Evolutionary conservation across 2,329 filamentous ascomycete species (phyloP).

Genomic region (Curvularia verruculosa): DNA sequence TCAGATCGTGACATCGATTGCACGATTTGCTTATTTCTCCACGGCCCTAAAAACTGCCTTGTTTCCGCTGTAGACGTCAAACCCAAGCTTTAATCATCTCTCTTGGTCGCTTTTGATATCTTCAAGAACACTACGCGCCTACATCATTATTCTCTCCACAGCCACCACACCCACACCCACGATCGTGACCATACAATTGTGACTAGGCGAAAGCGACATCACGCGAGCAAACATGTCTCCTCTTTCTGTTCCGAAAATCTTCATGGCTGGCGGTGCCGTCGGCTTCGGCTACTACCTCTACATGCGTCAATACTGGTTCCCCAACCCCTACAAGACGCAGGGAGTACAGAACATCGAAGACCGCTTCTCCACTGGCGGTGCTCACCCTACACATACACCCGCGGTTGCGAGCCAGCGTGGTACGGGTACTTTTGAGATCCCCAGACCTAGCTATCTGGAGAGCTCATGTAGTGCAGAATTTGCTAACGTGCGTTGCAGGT

Average conservation of each 20-base stretch:
- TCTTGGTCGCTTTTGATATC: neutral
- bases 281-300: slow-evolving; percentile 47
- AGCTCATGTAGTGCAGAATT: neutral
- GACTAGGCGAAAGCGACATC: slow-evolving; percentile 5
- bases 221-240: slow-evolving; percentile 31
- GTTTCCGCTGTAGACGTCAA: slow-evolving; percentile 3
- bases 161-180: neutral
- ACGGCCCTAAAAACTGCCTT: slow-evolving; percentile 3
- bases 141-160: neutral
- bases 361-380: slow-evolving; percentile 42
- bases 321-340: slow-evolving; percentile 47
- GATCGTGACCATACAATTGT: neutral
- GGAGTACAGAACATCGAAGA: slow-evolving; percentile 45
- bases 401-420: slow-evolving; percentile 35
- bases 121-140: neutral
- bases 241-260: slow-evolving; percentile 46
- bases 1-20: slow-evolving; percentile 6
- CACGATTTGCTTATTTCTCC: slow-evolving; percentile 13
- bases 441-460: slow-evolving; percentile 4
- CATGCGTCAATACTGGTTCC: slow-evolving; percentile 49
- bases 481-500: slow-evolving; percentile 20
- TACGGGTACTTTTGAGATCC: slow-evolving; percentile 20
- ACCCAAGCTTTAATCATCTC: neutral
- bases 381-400: slow-evolving; percentile 40
- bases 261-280: slow-evolving; percentile 45